Conservation (phyloP, 2,329 filamentous ascomycete species). For the Botrytis tulipae region DNA sequence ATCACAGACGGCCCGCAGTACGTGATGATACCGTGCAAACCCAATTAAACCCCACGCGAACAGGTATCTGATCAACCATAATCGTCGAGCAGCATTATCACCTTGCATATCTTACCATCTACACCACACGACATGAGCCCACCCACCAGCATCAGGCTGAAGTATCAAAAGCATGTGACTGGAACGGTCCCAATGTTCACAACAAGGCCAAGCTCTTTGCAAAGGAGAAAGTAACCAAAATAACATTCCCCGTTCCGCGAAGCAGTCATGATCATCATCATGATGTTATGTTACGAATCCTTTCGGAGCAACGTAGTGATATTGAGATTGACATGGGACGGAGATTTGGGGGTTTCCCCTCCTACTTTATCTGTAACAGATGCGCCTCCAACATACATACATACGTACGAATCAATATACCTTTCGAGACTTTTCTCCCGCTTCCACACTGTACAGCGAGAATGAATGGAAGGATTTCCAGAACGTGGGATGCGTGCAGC, state of each 20-base stretch:
- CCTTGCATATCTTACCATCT: constrained; percentile 6
- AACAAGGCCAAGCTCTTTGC: neutral
- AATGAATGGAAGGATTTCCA: neutral
- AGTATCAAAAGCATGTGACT: neutral
- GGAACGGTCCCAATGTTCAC: neutral
- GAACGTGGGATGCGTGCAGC: neutral
- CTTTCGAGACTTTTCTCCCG: neutral
- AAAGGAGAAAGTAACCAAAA: no score
- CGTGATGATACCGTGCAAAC: neutral
- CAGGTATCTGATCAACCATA: constrained; percentile 1
- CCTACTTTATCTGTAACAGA: neutral
- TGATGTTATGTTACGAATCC: neutral
- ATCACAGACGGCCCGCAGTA: neutral
- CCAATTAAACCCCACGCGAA: neutral
- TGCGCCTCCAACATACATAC: neutral
- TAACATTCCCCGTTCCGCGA: neutral
- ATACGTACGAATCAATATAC: neutral
- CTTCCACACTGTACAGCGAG: neutral
- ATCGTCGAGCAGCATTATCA: constrained; percentile 4
- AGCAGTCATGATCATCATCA: neutral
- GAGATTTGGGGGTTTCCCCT: constrained; percentile 4
- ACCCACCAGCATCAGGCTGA: neutral
- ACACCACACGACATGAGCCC: neutral
- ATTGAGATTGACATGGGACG: neutral
- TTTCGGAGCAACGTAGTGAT: neutral